A percentile compares a stretch with the other conserved stretches of the same genome.
Evolutionary conservation across 1,284 basidiomycete genomes (phyloP).

Genomic region (Termitomyces sp.): DNA sequence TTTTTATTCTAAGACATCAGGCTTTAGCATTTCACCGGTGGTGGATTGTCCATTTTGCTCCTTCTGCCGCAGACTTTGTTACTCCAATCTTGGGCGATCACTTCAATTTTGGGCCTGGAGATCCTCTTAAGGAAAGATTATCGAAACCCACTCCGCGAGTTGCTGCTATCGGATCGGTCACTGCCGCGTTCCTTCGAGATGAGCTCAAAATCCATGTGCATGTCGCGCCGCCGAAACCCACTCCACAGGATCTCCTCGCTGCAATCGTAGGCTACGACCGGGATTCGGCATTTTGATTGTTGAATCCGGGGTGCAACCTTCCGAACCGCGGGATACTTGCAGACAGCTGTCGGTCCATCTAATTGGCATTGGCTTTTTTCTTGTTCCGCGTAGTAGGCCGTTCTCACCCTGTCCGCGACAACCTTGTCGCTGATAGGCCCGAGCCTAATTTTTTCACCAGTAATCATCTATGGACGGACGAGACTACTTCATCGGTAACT

Average conservation of each 20-base stretch:
- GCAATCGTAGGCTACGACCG: constrained; percentile 28
- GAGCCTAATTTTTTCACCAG: not conserved
- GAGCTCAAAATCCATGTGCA: constrained; percentile 44
- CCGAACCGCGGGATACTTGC: not conserved
- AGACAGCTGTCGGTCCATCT: not conserved
- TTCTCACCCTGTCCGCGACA: no score
- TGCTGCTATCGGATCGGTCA: constrained; percentile 69
- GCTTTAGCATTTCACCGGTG: constrained; percentile 27
- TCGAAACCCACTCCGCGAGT: constrained; percentile 20
- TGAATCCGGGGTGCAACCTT: constrained; percentile 4
- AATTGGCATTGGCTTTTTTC: not conserved
- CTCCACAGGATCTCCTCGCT: constrained; percentile 42
- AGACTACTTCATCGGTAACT: no score
- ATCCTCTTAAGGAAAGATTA: constrained; percentile 6
- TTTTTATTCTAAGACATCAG: not conserved
- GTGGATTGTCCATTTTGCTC: constrained; percentile 77
- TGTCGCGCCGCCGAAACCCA: constrained; percentile 51
- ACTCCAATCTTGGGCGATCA: constrained; percentile 43
- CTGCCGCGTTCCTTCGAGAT: constrained; percentile 44
- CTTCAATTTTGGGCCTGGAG: constrained; percentile 29
- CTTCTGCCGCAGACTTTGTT: constrained; percentile 59
- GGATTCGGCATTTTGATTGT: constrained; percentile 1
- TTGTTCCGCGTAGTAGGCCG: not conserved
- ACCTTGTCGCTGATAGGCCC: not conserved
- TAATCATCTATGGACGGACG: no score